Conservation (phyloP, 2,329 filamentous ascomycete genomes). For the Gyromitra esculenta region DNA sequence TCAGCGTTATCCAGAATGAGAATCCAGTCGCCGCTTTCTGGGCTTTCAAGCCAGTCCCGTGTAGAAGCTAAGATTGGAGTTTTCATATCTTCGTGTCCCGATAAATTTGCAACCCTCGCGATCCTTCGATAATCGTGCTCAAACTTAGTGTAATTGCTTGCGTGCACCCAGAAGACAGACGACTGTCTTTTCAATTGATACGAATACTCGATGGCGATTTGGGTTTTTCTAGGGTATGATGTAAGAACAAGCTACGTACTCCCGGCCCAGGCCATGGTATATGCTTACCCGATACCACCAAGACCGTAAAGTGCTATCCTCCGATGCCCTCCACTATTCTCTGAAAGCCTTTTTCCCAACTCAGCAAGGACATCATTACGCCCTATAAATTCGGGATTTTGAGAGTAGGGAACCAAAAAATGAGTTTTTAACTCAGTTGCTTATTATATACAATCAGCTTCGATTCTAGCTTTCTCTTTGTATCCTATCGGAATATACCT, state of each 20-base stretch:
- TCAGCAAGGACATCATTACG: too few relatives aligned
- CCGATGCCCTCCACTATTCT: too few relatives aligned
- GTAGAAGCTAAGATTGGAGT: neutral
- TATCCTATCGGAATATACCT: neutral
- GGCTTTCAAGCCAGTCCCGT: conserved; percentile 47
- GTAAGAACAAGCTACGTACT: too few relatives aligned
- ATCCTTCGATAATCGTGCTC: conserved; percentile 17
- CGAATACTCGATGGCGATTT: too few relatives aligned
- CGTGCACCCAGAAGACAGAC: conserved; percentile 41
- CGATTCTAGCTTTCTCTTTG: neutral
- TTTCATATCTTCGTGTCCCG: conserved; percentile 15
- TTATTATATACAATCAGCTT: neutral
- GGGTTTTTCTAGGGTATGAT: too few relatives aligned
- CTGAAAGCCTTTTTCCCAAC: too few relatives aligned
- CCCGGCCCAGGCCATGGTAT: too few relatives aligned
- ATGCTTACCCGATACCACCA: too few relatives aligned
- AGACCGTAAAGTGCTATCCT: too few relatives aligned
- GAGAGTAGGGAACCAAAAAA: conserved; percentile 13
- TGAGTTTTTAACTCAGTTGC: neutral
- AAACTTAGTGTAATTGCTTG: conserved; percentile 12
- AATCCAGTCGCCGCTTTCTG: conserved; percentile 42
- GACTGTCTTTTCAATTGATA: neutral
- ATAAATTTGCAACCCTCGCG: neutral
- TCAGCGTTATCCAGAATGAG: conserved; percentile 46
- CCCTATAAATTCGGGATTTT: neutral